Conservation (phyloP, 345 rosid genomes). For the Bruguiera parviflora region DNA sequence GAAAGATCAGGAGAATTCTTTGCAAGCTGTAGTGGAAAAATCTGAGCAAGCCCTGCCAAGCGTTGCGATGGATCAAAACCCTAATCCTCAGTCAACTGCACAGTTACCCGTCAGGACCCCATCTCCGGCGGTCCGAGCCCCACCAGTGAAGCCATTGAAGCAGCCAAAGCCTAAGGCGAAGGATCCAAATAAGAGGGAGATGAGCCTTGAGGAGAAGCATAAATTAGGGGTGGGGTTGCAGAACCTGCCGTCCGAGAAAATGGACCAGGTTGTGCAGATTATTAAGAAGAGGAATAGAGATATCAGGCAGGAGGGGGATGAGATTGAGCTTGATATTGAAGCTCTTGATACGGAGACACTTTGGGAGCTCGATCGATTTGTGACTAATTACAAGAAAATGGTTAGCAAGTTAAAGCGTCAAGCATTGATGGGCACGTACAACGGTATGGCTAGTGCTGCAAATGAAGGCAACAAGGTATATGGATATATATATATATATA, state of each 20-base stretch:
- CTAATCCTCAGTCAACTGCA: constrained; percentile 21
- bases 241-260: constrained; percentile 76
- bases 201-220: constrained; percentile 69
- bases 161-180: constrained; percentile 77
- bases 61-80: constrained; percentile 13
- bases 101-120: constrained; percentile 38
- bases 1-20: constrained; percentile 13
- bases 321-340: constrained; percentile 78
- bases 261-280: constrained; percentile 73
- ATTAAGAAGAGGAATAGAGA: constrained; percentile 65
- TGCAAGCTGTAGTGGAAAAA: constrained; percentile 22
- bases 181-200: constrained; percentile 72
- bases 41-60: constrained; percentile 21
- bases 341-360: constrained; percentile 70
- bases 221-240: constrained; percentile 66
- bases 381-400: constrained; percentile 72
- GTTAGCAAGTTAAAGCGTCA: constrained; percentile 76
- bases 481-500: too few species aligned
- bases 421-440: constrained; percentile 41
- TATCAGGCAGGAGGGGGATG: constrained; percentile 75
- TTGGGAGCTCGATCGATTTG: constrained; percentile 84
- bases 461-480: constrained; percentile 39
- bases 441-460: constrained; percentile 11
- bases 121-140: constrained; percentile 30
- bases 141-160: constrained; percentile 42